phyloP scores from a whole-genome alignment of 108 stramenopile genomes.

The Skeletonema costatum region DNA sequence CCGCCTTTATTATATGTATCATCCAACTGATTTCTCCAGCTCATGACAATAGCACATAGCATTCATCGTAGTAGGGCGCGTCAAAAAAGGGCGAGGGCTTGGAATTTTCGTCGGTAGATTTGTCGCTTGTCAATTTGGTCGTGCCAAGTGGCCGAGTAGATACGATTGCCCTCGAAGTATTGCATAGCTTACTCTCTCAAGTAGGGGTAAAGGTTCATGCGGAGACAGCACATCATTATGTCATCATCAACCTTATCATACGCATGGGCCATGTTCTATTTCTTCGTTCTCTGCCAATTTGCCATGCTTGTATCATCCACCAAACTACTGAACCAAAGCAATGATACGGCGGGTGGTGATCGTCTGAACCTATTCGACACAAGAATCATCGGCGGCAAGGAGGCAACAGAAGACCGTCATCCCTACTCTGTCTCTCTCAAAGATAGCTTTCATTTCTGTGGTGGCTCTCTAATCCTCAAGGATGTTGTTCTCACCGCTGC shows the following conservation, averaged over 20 bases:
- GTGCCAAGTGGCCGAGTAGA: too few species aligned
- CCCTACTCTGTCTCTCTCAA: background rate
- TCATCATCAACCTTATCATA: too few species aligned
- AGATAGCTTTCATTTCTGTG: background rate
- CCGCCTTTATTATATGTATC: too few species aligned
- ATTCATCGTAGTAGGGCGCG: too few species aligned
- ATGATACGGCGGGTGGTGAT: background rate
- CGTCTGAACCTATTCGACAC: background rate
- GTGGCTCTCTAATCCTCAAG: background rate
- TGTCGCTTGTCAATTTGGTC: too few species aligned
- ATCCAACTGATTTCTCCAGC: too few species aligned
- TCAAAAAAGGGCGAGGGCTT: too few species aligned
- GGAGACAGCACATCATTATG: background rate
- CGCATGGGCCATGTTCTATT: background rate
- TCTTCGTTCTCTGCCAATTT: background rate
- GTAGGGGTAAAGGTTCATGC: background rate
- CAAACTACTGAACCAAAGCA: background rate
- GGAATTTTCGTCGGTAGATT: too few species aligned
- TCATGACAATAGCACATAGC: too few species aligned
- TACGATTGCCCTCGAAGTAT: too few species aligned
- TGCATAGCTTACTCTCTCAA: background rate
- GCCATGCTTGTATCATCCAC: background rate
- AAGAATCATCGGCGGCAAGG: constrained; percentile 7
- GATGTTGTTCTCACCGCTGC: constrained; percentile 1
- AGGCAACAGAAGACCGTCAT: background rate